Base-by-base conservation (phyloP, 306 rosid species). In the Rosa multiflora region DNA sequence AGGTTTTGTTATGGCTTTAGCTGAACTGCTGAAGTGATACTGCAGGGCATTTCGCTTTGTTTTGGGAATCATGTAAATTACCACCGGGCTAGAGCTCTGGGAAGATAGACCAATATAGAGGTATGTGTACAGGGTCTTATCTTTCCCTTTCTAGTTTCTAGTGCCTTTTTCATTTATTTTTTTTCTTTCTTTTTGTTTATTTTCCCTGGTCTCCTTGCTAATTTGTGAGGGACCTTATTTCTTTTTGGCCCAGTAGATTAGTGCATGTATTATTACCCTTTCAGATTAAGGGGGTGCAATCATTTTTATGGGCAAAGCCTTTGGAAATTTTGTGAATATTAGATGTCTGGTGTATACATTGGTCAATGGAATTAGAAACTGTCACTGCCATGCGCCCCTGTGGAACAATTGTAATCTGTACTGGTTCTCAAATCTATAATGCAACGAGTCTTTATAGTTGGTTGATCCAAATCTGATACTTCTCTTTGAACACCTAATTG, bases 81-180 rank as follows among this genome's bases (percentile, higher is more conserved):
- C 90, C 91, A 88, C 94, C 85, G 89, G 70, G 76, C 86, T 91
- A 85, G 90, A 83, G 86, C 80, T 85, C 83, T 73, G 91, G 89
- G 73, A 87, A 88, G 97, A 91, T 81, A 76, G 89, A 84, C 88
- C 83, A 82, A 91, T 90, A 91, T 87, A 92, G 98, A 89, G 90
- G 88, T 84, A 88, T 87, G 77, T 94, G 99, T 94, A 95, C 97
- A 95, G 97, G 84, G 86, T 80, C 94, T 75, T 80, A 85, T 92
- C 93, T 86, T 93, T 88, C 89, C 87, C 78, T 76, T 64, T 59
- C 75, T 79, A 72, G 74, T 76, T 64, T 59, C 75, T 79, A 72
- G 74, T 72, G 72, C 79, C 76, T 67, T 82, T 82, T 79, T 47
- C 52, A 69, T 85, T 85, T 85, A 70, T 72, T 72, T 83, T 46